Base-by-base conservation (phyloP, 1,139 yeast species). In the Arxiozyma slooffiae region DNA sequence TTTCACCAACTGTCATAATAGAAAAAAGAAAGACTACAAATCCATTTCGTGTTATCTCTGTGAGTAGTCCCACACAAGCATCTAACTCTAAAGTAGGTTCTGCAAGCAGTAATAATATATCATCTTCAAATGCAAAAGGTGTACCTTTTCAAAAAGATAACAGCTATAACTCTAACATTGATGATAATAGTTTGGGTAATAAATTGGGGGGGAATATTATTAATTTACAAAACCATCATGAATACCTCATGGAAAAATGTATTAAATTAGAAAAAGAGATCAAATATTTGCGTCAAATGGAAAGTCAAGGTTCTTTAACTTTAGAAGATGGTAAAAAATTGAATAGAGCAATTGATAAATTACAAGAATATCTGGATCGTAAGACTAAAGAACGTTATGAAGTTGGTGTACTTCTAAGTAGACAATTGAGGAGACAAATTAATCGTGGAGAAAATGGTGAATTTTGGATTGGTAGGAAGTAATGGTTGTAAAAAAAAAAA, bases 301-400 rank as follows among this genome's bases (percentile, higher is more conserved):
- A 66, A 21, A 63, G 62, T n/a, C 63, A 66, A 43, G 69, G 70
- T 3, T 61, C 68, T 7, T 58, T 71, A 21, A 58, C 69, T 3
- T 62, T 70, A n/a, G 71, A 68, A 0, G 75, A 71, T 52, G 52
- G 64, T 20, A 61, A 67, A 45, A 70, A 69, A 51, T 52, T 71
- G 43, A 56, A 61, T 44, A 57, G 56, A 23, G 75, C 74, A n/a
- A 61, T 71, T 30, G 61, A 54, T n/a, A 67, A 65, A 53, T 52
- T 71, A 38, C 70, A 71, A 51, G 69, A 67, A 44, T 71, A 67
- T 48, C 56, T 69, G 21, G 74, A 71, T 49, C 63, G 62, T 49
- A 70, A 71, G 54, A 65, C 64, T 46, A 71, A 70, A 55, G 72
- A 71, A 55, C 68, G 67, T 54, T 70, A 71, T 56, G 75, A 70